These are phyloP conservation scores for Drosera capensis DNA, from an alignment of 148 eudicot species.

Conservation along the genomic window DNA sequence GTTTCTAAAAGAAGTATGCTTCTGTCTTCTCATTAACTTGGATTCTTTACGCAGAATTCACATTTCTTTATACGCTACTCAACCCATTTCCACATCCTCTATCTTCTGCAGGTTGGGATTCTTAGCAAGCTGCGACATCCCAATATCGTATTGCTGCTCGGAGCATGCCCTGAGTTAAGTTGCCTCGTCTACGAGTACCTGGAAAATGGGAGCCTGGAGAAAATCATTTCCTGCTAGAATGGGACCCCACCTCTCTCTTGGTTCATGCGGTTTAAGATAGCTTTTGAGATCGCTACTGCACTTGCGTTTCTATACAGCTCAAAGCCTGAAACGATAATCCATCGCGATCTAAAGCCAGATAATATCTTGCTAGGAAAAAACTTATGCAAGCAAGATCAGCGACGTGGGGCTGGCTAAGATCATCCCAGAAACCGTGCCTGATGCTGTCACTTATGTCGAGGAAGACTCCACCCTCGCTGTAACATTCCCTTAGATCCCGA, in stretches of 20 bases:
- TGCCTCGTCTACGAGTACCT: constrained; percentile 63
- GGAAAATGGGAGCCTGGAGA: constrained; percentile 70
- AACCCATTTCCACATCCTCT: not conserved
- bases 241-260: constrained; percentile 41
- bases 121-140: constrained; percentile 68
- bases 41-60: not conserved
- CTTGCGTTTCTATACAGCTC: constrained; percentile 59
- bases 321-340: constrained; percentile 54
- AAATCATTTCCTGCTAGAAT: constrained; percentile 22
- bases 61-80: not conserved
- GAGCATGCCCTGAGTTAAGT: constrained; percentile 72
- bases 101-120: constrained; percentile 40
- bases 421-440: constrained; percentile 37
- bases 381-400: constrained; percentile 51
- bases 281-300: constrained; percentile 62
- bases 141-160: constrained; percentile 54
- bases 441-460: constrained; percentile 42
- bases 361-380: constrained; percentile 51
- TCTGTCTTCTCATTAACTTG: not conserved
- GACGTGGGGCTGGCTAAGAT: constrained; percentile 69
- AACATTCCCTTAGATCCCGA: constrained; percentile 60
- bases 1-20: constrained; percentile 54
- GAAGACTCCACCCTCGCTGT: constrained; percentile 47
- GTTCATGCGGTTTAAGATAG: constrained; percentile 50
- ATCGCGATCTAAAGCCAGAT: constrained; percentile 66